Evolutionary conservation across 2,329 filamentous ascomycete species (phyloP).

Genomic region (Lanzia echinophila): DNA sequence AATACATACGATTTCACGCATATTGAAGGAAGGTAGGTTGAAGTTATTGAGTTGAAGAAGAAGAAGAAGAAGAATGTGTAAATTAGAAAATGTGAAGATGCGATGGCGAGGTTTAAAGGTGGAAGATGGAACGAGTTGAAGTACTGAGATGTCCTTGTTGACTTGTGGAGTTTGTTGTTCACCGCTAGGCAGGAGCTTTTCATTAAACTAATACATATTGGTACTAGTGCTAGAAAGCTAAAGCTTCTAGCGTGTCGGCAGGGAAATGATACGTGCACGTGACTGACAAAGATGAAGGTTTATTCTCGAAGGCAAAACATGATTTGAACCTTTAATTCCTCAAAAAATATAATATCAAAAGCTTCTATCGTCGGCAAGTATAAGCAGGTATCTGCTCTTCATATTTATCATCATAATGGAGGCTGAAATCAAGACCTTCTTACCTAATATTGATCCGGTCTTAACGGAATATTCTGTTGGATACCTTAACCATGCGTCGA

Average conservation of each 20-base stretch:
- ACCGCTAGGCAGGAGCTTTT: conserved; percentile 12
- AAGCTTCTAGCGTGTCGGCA: not conserved
- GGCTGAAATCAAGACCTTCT: conserved; percentile 73
- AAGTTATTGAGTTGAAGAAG: conserved; percentile 15
- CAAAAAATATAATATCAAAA: not conserved
- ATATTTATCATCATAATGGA: conserved; percentile 54
- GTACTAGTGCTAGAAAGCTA: not conserved
- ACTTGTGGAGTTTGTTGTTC: conserved; percentile 16
- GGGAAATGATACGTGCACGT: not conserved
- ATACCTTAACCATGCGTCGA: conserved; percentile 90
- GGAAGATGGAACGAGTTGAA: conserved; percentile 22
- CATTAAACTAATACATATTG: conserved; percentile 4
- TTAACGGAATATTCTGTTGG: conserved; percentile 90
- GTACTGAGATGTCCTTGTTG: conserved; percentile 17
- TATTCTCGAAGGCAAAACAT: not conserved
- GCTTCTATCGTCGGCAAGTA: not conserved
- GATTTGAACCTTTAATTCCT: not conserved
- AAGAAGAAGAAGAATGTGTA: not conserved
- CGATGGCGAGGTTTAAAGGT: conserved; percentile 13
- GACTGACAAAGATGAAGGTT: not conserved
- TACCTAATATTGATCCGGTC: conserved; percentile 82
- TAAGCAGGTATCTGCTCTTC: not conserved
- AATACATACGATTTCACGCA: conserved; percentile 67
- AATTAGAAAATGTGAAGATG: conserved; percentile 5
- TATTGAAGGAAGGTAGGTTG: conserved; percentile 45